These are phyloP conservation scores for Tolypocladium nubicola DNA, from an alignment of 2,329 filamentous ascomycete species.

Conservation along the genomic window DNA sequence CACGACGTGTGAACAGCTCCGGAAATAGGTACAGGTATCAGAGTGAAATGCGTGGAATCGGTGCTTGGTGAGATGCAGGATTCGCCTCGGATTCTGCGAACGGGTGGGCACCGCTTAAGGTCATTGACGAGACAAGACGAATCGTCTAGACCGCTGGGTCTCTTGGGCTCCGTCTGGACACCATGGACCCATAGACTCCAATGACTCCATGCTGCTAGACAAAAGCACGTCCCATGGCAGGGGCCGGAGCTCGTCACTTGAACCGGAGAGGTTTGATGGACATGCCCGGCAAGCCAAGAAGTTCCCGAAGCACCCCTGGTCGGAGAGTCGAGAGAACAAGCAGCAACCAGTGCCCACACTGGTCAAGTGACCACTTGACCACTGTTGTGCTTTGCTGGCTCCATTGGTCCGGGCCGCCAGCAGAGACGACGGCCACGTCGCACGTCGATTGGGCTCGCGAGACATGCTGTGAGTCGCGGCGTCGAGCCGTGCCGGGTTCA, in stretches of 20 bases:
- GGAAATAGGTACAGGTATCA: neutral
- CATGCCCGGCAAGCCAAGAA: neutral
- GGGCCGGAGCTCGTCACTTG: neutral
- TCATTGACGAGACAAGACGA: constrained; percentile 12
- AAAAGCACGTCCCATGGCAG: neutral
- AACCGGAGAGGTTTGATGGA: neutral
- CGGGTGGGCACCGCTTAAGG: constrained; percentile 19
- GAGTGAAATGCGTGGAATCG: neutral
- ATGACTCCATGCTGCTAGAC: neutral
- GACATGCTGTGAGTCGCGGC: constrained; percentile 7
- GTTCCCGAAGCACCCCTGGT: neutral
- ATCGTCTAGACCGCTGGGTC: constrained; percentile 5
- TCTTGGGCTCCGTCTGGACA: neutral
- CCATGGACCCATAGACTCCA: neutral
- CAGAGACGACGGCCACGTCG: constrained; percentile 17
- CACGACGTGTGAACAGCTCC: constrained; percentile 3
- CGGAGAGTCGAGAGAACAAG: constrained; percentile 1
- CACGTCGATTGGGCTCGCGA: constrained; percentile 16
- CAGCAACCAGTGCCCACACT: constrained; percentile 8
- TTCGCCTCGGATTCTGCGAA: constrained; percentile 20
- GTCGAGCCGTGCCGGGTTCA: constrained; percentile 3
- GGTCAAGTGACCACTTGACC: constrained; percentile 2
- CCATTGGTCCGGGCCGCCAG: constrained; percentile 17
- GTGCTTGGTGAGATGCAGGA: constrained; percentile 19
- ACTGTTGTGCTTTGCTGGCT: constrained; percentile 14